phyloP scores from a whole-genome alignment of 257 asterid genomes.

The Forsythia suspensa region DNA sequence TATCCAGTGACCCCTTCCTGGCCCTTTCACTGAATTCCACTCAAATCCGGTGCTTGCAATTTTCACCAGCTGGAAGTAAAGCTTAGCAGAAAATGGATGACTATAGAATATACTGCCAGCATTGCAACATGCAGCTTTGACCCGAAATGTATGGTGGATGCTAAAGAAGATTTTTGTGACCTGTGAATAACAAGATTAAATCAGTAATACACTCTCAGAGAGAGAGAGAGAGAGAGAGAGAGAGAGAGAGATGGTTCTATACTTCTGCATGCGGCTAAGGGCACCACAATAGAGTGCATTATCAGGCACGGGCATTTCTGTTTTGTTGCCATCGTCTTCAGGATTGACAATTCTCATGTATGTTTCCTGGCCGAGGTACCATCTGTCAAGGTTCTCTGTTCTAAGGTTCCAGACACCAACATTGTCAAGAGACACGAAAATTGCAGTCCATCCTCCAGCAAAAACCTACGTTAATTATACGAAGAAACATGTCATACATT shows the following conservation, averaged over 20 bases:
- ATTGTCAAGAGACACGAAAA: constrained; percentile 71
- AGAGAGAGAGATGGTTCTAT: neutral
- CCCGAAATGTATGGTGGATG: constrained; percentile 33
- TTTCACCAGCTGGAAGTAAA: neutral
- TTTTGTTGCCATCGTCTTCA: constrained; percentile 63
- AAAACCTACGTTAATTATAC: constrained; percentile 52
- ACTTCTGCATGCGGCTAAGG: constrained; percentile 68
- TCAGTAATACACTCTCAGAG: neutral
- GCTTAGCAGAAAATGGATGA: constrained; percentile 20
- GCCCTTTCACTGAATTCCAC: constrained; percentile 14
- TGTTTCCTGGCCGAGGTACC: constrained; percentile 98
- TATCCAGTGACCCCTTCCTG: neutral
- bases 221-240: neutral
- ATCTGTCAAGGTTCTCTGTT: constrained; percentile 85
- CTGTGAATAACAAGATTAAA: constrained; percentile 41
- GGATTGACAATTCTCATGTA: constrained; percentile 85
- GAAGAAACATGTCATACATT: neutral
- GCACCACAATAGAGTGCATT: constrained; percentile 92
- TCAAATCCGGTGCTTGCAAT: neutral
- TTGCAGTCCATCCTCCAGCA: constrained; percentile 94
- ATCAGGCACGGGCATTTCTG: constrained; percentile 73
- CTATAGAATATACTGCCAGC: constrained; percentile 29
- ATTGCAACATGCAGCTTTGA: constrained; percentile 31
- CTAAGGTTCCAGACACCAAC: constrained; percentile 96
- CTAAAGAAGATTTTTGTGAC: constrained; percentile 52